Conservation (phyloP, 1,139 yeast genomes). For the Suhomyces kunorum region DNA sequence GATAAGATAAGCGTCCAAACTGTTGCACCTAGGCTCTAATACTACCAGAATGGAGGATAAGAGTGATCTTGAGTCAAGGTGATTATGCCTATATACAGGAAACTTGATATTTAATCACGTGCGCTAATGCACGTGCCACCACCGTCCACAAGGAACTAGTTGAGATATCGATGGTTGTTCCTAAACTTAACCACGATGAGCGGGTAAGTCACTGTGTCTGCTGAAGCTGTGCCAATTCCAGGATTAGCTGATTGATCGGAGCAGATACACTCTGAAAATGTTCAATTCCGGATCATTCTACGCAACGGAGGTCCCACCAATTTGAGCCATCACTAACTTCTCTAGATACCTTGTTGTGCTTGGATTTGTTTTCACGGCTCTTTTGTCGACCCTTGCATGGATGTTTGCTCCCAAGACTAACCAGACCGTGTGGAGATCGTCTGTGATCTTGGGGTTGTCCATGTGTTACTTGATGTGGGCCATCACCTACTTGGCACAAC, state of each 20-base stretch:
- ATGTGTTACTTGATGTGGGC: slow-evolving; percentile 98
- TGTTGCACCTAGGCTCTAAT: too few species aligned
- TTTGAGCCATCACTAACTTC: slow-evolving; percentile 18
- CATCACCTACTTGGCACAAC: slow-evolving; percentile 74
- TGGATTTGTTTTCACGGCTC: slow-evolving; percentile 61
- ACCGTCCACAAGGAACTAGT: too few species aligned
- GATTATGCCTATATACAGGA: too few species aligned
- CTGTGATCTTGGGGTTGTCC: slow-evolving; percentile 75
- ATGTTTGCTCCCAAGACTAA: slow-evolving; percentile 61
- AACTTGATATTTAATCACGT: not conserved
- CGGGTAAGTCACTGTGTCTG: slow-evolving; percentile 24
- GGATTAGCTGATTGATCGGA: slow-evolving; percentile 1
- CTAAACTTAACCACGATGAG: slow-evolving; percentile 21
- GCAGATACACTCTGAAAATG: too few species aligned
- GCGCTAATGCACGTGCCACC: not conserved
- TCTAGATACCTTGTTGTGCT: slow-evolving; percentile 73
- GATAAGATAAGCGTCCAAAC: too few species aligned
- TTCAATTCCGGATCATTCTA: not conserved
- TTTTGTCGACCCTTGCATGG: slow-evolving; percentile 64
- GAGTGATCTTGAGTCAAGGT: too few species aligned
- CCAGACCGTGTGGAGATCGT: slow-evolving; percentile 84
- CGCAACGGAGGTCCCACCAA: not conserved
- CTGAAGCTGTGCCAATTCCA: too few species aligned
- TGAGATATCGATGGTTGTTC: not conserved
- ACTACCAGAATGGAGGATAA: too few species aligned